Conservation (phyloP, 2,329 filamentous ascomycete genomes). For the Zymoseptoria pseudotritici region DNA sequence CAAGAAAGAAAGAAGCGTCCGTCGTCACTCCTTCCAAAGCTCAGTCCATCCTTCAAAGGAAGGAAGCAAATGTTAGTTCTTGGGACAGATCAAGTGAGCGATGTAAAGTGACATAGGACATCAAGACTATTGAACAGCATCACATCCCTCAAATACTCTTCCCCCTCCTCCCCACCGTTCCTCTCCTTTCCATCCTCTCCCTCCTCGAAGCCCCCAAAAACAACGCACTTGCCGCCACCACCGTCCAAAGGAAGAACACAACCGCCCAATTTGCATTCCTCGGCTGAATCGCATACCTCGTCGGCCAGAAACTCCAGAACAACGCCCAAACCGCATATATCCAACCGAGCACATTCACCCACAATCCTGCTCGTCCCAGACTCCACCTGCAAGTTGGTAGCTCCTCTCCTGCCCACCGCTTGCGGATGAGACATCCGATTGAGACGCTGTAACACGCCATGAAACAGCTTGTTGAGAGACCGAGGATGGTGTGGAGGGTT, state of each 20-base stretch:
- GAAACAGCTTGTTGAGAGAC: conserved; percentile 33
- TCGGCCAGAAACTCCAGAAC: conserved; percentile 39
- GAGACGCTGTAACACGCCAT: conserved; percentile 37
- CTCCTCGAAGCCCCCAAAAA: background rate
- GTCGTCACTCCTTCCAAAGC: background rate
- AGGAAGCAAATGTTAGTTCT: no score
- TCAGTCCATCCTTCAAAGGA: no score
- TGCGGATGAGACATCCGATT: conserved; percentile 32
- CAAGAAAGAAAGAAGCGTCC: background rate
- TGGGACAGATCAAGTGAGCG: background rate
- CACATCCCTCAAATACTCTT: background rate
- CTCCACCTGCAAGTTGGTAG: conserved; percentile 33
- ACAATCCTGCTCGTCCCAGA: conserved; percentile 32
- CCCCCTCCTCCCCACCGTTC: background rate
- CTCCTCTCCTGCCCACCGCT: conserved; percentile 29
- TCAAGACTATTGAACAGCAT: background rate
- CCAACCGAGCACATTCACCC: conserved; percentile 32
- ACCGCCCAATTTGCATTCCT: conserved; percentile 46
- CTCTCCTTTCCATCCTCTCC: background rate
- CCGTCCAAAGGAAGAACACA: conserved; percentile 34
- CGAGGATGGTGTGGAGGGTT: conserved; percentile 37
- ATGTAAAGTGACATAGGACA: background rate
- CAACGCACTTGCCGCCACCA: conserved; percentile 3
- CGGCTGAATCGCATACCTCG: conserved; percentile 27
- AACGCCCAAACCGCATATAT: conserved; percentile 30